phyloP scores from a whole-genome alignment of 1,139 yeast genomes.

The Debaryomycetaceae sp. region DNA sequence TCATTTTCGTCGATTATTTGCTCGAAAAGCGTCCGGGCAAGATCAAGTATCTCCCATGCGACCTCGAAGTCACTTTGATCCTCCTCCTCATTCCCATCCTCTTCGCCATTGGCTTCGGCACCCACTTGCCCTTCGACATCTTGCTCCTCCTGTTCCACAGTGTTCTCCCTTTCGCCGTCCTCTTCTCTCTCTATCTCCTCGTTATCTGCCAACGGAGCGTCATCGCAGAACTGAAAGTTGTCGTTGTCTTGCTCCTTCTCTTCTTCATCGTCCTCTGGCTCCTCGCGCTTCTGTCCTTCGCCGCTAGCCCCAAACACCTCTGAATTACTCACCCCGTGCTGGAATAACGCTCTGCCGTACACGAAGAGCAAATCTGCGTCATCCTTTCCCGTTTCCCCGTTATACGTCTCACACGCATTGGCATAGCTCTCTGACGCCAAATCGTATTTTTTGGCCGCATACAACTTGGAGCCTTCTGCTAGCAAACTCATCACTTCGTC shows the following conservation, averaged over 20 bases:
- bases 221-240: slow-evolving; percentile 56
- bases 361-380: slow-evolving; percentile 70
- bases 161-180: slow-evolving; percentile 19
- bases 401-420: slow-evolving; percentile 62
- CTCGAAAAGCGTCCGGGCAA: slow-evolving; percentile 65
- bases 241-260: slow-evolving; percentile 24
- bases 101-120: slow-evolving; percentile 24
- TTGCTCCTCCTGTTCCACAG: slow-evolving; percentile 26
- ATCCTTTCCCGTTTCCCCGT: slow-evolving; percentile 48
- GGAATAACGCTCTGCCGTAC: slow-evolving; percentile 80
- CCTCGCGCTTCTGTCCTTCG: slow-evolving; percentile 16
- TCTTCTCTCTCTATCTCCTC: slow-evolving; percentile 33
- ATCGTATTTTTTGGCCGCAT: slow-evolving; percentile 63
- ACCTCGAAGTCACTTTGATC: slow-evolving; percentile 74
- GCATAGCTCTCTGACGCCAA: slow-evolving; percentile 70
- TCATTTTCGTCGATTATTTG: slow-evolving; percentile 30
- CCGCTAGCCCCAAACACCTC: slow-evolving; percentile 72
- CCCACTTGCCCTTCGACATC: slow-evolving; percentile 30
- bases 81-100: slow-evolving; percentile 28
- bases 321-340: slow-evolving; percentile 68
- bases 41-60: slow-evolving; percentile 84
- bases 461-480: slow-evolving; percentile 58
- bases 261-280: slow-evolving; percentile 18
- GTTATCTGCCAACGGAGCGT: slow-evolving; percentile 47
- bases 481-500: slow-evolving; percentile 43